Evolutionary conservation across 225 moss, liverwort and hornwort genomes (phyloP), one percentile per base, ranked within the genome.

Genomic region (Polytrichum formosum): DNA sequence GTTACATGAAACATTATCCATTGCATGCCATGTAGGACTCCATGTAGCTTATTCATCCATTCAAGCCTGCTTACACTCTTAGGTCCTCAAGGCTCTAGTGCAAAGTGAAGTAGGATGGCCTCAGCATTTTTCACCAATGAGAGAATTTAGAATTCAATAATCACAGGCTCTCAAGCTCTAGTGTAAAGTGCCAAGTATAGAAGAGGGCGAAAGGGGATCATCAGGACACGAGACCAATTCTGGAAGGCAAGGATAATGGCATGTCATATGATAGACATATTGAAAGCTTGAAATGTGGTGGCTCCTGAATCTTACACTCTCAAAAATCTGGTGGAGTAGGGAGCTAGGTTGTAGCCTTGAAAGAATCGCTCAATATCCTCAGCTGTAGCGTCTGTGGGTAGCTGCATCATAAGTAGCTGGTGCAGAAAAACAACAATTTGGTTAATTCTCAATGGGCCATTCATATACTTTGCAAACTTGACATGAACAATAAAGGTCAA

Each of bases 341-440:
- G 18, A 55, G 87, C 84, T 60, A 93, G 78, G 55, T 78, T 74
- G 77, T 84, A 96, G 67, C 91, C 96, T 69, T 91, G 77, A 25
- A 96, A 93, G 71, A 96, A 91, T 1, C 88, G 82, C 71, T 91
- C 90, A 67, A 96, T 81, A 25, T 90, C 91, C 74, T 96, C 96
- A 7, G 74, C 71, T 13, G 67, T 73, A 22, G 70, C 82, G n/a
- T 72, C 77, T 56, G 30, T 55, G 1, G 88, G 84, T 53, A 93
- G 70, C 74, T 89, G 91, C 76, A 77, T 53, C 87, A 96, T 84
- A 54, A 93, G 61, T 71, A 96, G 72, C 95, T 94, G 90, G 71
- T 73, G 55, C 81, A 70, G 29, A 28, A 55, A 74, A 67, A 75
- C 63, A 64, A 26, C 19, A 23, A 22, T 35, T 61, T 73, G 17